Percentiles rank a stretch among this genome's conserved stretches.
Evolutionary conservation across 2,329 filamentous ascomycete species (phyloP).

Genomic region (Ceratocystis lukuohia): DNA sequence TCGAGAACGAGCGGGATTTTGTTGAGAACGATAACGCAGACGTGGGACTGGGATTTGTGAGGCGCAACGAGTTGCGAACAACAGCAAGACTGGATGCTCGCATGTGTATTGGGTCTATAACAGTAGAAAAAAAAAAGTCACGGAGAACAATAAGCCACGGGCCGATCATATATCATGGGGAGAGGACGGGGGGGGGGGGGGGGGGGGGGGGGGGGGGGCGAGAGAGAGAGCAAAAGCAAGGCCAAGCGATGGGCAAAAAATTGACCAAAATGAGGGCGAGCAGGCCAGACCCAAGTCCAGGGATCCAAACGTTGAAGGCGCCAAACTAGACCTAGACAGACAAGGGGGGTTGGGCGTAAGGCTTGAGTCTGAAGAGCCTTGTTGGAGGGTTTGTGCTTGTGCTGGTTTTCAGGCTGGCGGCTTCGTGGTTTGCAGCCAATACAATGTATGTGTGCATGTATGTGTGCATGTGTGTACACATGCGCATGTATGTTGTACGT

Average conservation of each 20-base stretch:
- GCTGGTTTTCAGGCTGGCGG: background rate
- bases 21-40: slow-evolving; percentile 6
- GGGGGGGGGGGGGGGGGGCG: background rate
- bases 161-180: slow-evolving; percentile 18
- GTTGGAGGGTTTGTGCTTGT: background rate
- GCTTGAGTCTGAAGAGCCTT: background rate
- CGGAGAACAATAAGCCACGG: slow-evolving; percentile 19
- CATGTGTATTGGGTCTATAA: slow-evolving; percentile 19
- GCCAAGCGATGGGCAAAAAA: slow-evolving; percentile 3
- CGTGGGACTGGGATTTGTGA: slow-evolving; percentile 10
- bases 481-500: background rate
- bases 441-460: background rate
- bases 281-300: background rate
- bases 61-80: slow-evolving; percentile 20
- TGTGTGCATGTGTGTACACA: slow-evolving; percentile 1
- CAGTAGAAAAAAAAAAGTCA: slow-evolving; percentile 14
- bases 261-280: slow-evolving; percentile 1
- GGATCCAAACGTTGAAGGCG: background rate
- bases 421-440: background rate
- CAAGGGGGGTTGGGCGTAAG: slow-evolving; percentile 3
- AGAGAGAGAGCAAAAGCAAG: slow-evolving; percentile 1
- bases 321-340: background rate
- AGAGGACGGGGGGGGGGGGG: background rate
- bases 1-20: slow-evolving; percentile 14
- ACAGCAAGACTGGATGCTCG: slow-evolving; percentile 19